Evolutionary conservation across 129 eudicot species (phyloP).

Genomic region (Logfia minima): DNA sequence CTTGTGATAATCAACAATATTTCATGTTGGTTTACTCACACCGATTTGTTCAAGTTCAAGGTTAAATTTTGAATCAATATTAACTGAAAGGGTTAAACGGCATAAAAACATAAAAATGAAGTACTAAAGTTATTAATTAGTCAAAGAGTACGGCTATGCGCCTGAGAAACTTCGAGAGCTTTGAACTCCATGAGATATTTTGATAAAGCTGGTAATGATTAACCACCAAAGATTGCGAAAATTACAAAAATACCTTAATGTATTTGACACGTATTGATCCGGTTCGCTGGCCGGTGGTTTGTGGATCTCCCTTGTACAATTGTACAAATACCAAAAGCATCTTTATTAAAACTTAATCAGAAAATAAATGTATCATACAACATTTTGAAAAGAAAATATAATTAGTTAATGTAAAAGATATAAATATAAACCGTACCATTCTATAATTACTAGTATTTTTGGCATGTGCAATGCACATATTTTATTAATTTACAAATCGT

Average conservation of each 20-base stretch:
- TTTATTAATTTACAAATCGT: too few species aligned
- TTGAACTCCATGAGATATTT: constrained; percentile 2
- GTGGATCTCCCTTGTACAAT: neutral
- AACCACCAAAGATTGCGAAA: neutral
- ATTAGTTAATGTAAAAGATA: too few species aligned
- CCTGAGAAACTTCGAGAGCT: constrained; percentile 6
- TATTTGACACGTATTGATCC: neutral
- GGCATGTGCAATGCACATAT: too few species aligned
- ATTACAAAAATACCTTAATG: neutral
- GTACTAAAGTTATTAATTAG: neutral
- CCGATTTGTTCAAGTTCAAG: neutral
- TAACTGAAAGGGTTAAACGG: neutral
- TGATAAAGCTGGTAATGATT: neutral
- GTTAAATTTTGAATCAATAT: neutral
- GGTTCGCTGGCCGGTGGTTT: neutral
- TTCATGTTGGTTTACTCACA: neutral
- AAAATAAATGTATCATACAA: too few species aligned
- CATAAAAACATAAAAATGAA: neutral
- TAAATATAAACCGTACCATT: too few species aligned
- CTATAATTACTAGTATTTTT: too few species aligned
- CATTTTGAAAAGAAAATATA: too few species aligned
- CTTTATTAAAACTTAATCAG: too few species aligned
- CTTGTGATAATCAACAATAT: too few species aligned
- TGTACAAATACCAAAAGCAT: too few species aligned
- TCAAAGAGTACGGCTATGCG: neutral